Evolutionary conservation across 495 filamentous ascomycete genomes (phyloP).

Genomic region (Penicillium herquei): DNA sequence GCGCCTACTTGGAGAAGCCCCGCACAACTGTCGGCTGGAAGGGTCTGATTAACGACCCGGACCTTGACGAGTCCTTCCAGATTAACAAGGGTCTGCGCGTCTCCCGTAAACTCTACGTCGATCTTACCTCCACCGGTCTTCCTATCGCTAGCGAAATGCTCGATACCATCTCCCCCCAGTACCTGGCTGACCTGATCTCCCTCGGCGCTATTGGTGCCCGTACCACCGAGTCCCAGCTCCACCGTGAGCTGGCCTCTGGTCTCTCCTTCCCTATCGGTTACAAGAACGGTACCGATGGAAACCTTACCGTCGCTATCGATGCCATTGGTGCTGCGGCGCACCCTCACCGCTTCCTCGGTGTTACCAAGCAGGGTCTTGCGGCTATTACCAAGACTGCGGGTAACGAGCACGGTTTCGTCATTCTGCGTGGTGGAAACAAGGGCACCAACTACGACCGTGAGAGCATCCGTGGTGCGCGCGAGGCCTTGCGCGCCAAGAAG

Average conservation of each 20-base stretch:
- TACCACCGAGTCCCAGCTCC: conserved; percentile 95
- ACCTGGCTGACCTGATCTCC: conserved; percentile 91
- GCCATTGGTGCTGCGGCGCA: conserved; percentile 89
- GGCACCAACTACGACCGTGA: conserved; percentile 95
- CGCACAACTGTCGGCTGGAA: conserved; percentile 99
- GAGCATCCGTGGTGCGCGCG: conserved; percentile 73
- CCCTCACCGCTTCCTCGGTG: conserved; percentile 96
- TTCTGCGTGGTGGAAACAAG: conserved; percentile 83
- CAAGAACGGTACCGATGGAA: conserved; percentile 99
- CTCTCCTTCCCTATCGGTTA: conserved; percentile 97
- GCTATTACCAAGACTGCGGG: conserved; percentile 90
- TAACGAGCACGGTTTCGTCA: conserved; percentile 97
- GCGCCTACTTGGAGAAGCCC: conserved; percentile 98
- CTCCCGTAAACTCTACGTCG: conserved; percentile 83
- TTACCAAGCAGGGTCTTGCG: conserved; percentile 97
- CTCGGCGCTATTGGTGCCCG: conserved; percentile 94
- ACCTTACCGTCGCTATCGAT: conserved; percentile 89
- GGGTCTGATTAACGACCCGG: conserved; percentile 97
- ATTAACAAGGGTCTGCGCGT: conserved; percentile 98
- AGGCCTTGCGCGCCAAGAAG: conserved; percentile 78
- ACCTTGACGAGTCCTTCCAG: conserved; percentile 95
- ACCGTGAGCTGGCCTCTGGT: conserved; percentile 93
- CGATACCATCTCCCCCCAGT: conserved; percentile 98
- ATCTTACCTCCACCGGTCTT: conserved; percentile 81
- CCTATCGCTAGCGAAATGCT: conserved; percentile 97